Evolutionary conservation across 2,329 filamentous ascomycete genomes (phyloP).

Genomic region (Metarhizium anisopliae): DNA sequence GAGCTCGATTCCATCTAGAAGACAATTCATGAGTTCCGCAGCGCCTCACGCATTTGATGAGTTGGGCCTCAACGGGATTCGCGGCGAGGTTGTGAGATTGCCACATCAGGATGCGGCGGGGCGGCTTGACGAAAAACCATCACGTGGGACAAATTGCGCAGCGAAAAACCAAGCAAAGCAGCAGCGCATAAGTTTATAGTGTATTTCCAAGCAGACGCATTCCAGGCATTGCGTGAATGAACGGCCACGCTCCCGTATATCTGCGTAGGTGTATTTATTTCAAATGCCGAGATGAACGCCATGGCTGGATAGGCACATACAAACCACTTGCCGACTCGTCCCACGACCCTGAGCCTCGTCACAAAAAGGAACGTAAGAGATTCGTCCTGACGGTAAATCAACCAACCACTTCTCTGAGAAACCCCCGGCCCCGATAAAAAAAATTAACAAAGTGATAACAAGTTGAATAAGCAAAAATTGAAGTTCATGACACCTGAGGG

Average conservation of each 20-base stretch:
- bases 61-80: not conserved
- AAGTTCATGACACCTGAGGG: conserved; percentile 18
- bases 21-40: not conserved
- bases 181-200: not conserved
- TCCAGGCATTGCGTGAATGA: too few species aligned
- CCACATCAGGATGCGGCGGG: not conserved
- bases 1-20: not conserved
- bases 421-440: not conserved
- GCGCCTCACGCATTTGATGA: not conserved
- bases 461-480: not conserved
- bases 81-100: not conserved
- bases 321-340: too few species aligned
- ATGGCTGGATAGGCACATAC: too few species aligned
- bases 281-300: too few species aligned
- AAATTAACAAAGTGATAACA: not conserved
- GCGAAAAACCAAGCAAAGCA: conserved; percentile 1
- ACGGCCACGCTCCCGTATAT: too few species aligned
- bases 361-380: too few species aligned
- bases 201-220: too few species aligned
- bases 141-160: not conserved
- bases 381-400: too few species aligned
- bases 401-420: too few species aligned
- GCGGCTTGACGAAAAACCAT: not conserved
- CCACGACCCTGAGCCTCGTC: too few species aligned
- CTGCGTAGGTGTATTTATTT: too few species aligned